These are phyloP conservation scores for Clitoria ternatea DNA, from an alignment of 306 rosid genomes.

Conservation along the genomic window DNA sequence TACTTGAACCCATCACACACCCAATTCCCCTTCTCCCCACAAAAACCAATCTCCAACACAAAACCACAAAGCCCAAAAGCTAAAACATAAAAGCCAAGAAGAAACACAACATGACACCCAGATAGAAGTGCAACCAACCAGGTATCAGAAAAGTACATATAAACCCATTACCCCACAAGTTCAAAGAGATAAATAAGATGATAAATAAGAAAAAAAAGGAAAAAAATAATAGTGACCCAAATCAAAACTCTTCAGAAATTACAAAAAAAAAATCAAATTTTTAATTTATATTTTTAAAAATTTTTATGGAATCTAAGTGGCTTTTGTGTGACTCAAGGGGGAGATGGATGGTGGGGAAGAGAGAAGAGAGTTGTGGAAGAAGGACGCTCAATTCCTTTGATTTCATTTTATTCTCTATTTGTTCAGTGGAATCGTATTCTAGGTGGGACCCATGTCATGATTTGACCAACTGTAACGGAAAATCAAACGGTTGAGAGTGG, in stretches of 20 bases:
- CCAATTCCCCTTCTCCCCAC: too few relatives aligned
- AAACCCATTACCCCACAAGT: conserved; percentile 18
- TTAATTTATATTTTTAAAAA: too few relatives aligned
- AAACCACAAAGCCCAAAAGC: conserved; percentile 3
- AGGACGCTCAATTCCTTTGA: conserved; percentile 8
- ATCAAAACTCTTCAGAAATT: conserved; percentile 17
- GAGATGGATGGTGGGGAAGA: conserved; percentile 32
- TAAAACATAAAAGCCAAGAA: conserved; percentile 1
- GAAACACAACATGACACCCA: not conserved
- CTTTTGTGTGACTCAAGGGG: conserved; percentile 52
- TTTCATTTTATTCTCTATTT: conserved; percentile 24
- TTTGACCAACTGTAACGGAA: conserved; percentile 35
- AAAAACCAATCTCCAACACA: conserved; percentile 19
- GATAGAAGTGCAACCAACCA: not conserved
- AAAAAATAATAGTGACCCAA: conserved; percentile 24
- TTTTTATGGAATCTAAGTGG: conserved; percentile 47
- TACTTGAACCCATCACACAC: conserved; percentile 41
- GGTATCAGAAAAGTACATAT: conserved; percentile 10
- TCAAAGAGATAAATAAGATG: conserved; percentile 18
- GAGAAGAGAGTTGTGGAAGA: conserved; percentile 38
- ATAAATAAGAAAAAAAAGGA: not conserved
- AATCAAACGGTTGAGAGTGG: conserved; percentile 42
- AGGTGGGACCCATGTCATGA: conserved; percentile 45
- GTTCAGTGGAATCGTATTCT: conserved; percentile 44
- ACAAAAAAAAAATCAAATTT: not conserved